phyloP scores from a whole-genome alignment of 1,284 basidiomycete species.

The Leccinum subfulvum region DNA sequence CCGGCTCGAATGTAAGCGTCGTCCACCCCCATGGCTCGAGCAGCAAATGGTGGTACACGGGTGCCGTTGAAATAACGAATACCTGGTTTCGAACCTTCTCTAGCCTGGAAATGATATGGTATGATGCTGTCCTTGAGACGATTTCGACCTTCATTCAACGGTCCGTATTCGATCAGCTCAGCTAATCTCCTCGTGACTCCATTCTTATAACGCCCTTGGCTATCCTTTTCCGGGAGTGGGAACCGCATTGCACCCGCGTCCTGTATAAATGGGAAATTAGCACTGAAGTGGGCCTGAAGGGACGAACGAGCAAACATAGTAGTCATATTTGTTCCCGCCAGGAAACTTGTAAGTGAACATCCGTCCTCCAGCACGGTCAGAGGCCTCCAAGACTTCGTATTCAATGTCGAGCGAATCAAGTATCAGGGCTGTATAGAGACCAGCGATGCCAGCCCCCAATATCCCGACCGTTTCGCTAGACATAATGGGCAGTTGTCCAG shows the following conservation, averaged over 20 bases:
- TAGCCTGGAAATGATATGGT: conserved; percentile 8
- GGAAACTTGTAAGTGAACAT: conserved; percentile 36
- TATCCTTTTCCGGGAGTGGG: conserved; percentile 19
- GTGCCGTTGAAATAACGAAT: conserved; percentile 18
- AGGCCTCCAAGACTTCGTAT: conserved; percentile 37
- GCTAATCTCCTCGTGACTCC: conserved; percentile 33
- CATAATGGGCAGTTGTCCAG: neutral
- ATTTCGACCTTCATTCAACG: conserved; percentile 15
- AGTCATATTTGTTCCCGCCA: conserved; percentile 15
- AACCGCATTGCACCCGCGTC: conserved; percentile 37
- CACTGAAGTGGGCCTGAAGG: neutral
- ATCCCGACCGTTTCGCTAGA: conserved; percentile 16
- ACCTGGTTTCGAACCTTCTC: conserved; percentile 7
- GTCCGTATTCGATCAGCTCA: conserved; percentile 23
- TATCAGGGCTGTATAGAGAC: conserved; percentile 39
- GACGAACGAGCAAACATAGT: conserved; percentile 14
- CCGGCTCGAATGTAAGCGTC: conserved; percentile 16
- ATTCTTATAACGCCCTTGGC: conserved; percentile 18
- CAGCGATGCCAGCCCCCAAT: conserved; percentile 32
- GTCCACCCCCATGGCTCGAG: conserved; percentile 11
- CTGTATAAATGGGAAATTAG: conserved; percentile 1
- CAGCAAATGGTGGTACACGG: conserved; percentile 12
- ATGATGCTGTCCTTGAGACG: conserved; percentile 14
- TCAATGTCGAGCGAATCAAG: conserved; percentile 33
- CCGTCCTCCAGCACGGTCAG: conserved; percentile 31